phyloP scores from a whole-genome alignment of 78 protist genomes.

The Pelomyxa schiedti region DNA sequence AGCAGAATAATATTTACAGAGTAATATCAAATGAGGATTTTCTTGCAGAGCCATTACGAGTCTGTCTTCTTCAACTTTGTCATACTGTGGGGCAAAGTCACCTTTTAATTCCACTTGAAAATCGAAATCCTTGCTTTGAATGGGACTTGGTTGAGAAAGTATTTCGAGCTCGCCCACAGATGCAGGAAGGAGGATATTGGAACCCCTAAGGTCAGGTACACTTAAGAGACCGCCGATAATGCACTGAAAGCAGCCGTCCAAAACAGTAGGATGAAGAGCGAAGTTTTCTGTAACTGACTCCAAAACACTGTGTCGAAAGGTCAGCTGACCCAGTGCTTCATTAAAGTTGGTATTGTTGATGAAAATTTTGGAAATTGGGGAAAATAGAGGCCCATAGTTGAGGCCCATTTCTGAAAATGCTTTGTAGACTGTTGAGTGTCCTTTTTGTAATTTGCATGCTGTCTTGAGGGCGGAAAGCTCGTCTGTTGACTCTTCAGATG shows the following conservation, averaged over 20 bases:
- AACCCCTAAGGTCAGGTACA: background rate
- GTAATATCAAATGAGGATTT: too few species aligned
- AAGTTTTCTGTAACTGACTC: background rate
- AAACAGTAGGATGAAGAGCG: background rate
- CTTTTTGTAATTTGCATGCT: background rate
- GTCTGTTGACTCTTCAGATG: background rate
- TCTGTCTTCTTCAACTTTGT: background rate
- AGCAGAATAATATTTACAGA: background rate
- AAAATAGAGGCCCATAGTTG: background rate
- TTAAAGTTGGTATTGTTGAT: too few species aligned
- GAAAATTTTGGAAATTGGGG: too few species aligned
- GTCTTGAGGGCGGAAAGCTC: background rate
- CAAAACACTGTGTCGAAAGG: background rate
- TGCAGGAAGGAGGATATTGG: background rate
- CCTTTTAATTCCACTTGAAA: too few species aligned
- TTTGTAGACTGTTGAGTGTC: background rate
- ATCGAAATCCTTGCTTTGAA: background rate
- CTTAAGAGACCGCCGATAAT: background rate
- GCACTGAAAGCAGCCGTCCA: background rate
- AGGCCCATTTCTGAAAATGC: background rate
- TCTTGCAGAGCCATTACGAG: background rate
- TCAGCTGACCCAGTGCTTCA: background rate
- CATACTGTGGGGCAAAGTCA: background rate
- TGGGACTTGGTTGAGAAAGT: background rate
- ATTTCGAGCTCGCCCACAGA: background rate